Evolutionary conservation across 176 grass and related monocot genomes (phyloP).

Genomic region (Chrysopogon serrulatus): DNA sequence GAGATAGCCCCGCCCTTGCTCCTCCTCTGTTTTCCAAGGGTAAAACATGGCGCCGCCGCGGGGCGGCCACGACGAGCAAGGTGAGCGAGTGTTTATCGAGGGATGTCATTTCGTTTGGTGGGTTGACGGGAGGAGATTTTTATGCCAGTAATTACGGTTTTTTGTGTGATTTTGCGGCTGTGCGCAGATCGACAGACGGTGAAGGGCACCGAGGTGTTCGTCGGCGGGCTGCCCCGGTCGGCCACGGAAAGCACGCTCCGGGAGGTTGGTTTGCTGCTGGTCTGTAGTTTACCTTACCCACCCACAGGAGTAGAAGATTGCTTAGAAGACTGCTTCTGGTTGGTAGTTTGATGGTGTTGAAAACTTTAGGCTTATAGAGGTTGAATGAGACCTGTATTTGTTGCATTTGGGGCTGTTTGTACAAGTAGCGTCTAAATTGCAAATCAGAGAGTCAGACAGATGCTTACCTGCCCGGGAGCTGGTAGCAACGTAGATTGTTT

Average conservation of each 20-base stretch:
- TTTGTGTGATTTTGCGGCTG: background rate
- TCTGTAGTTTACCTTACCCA: background rate
- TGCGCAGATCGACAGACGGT: conserved; percentile 35
- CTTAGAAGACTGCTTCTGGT: background rate
- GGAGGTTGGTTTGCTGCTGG: conserved; percentile 38
- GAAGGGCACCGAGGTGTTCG: conserved; percentile 72
- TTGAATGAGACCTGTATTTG: background rate
- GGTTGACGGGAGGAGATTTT: background rate
- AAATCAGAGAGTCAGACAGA: background rate
- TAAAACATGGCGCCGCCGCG: conserved; percentile 24
- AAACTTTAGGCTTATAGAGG: background rate
- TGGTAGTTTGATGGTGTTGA: background rate
- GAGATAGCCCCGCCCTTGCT: background rate
- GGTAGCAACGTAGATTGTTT: background rate
- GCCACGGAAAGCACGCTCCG: conserved; percentile 51
- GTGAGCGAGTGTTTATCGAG: conserved; percentile 10
- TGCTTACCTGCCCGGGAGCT: background rate
- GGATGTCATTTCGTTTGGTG: background rate
- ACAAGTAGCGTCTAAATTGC: background rate
- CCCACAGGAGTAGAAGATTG: background rate
- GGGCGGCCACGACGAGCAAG: conserved; percentile 30
- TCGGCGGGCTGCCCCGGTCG: conserved; percentile 65
- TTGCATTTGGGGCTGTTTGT: background rate
- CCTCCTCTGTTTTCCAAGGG: conserved; percentile 20
- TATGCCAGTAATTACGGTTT: background rate